phyloP scores from a whole-genome alignment of 495 filamentous ascomycete species.

The Lepraria neglecta region DNA sequence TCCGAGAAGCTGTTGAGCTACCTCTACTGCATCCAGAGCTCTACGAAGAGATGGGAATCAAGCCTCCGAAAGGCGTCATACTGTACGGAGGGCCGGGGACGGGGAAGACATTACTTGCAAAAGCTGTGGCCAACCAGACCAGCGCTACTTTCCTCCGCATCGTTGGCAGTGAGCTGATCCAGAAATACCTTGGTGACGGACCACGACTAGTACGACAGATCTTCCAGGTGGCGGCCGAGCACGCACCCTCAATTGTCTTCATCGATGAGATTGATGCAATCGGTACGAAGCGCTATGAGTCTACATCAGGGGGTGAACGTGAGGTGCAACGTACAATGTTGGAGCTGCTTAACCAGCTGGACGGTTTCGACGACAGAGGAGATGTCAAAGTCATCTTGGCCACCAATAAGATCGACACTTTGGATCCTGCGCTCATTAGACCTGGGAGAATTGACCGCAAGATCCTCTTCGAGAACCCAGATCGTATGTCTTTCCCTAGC shows the following conservation, averaged over 20 bases:
- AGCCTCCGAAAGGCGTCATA: conserved; percentile 98
- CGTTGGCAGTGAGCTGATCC: conserved; percentile 94
- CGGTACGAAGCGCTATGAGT: conserved; percentile 97
- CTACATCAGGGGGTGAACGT: conserved; percentile 90
- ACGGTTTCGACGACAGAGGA: conserved; percentile 97
- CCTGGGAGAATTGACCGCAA: conserved; percentile 98
- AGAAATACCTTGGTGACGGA: conserved; percentile 97
- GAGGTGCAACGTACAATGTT: conserved; percentile 99
- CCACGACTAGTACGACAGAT: conserved; percentile 92
- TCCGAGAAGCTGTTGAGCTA: conserved; percentile 92
- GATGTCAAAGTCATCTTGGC: conserved; percentile 99
- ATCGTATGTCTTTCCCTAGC: conserved; percentile 54
- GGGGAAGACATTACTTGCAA: conserved; percentile 94
- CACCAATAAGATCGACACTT: conserved; percentile 98
- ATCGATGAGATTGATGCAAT: conserved; percentile 99
- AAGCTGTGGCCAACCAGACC: conserved; percentile 97
- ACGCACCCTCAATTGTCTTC: conserved; percentile 95
- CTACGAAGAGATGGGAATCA: conserved; percentile 99
- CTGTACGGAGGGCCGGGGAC: conserved; percentile 97
- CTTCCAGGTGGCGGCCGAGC: conserved; percentile 95
- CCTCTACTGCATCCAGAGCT: conserved; percentile 94
- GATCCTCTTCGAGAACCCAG: conserved; percentile 98
- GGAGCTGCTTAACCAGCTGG: conserved; percentile 95
- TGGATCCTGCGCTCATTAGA: conserved; percentile 93
- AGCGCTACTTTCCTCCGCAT: conserved; percentile 98